phyloP scores from a whole-genome alignment of 345 rosid genomes.

The Eutrema yunnanense region DNA sequence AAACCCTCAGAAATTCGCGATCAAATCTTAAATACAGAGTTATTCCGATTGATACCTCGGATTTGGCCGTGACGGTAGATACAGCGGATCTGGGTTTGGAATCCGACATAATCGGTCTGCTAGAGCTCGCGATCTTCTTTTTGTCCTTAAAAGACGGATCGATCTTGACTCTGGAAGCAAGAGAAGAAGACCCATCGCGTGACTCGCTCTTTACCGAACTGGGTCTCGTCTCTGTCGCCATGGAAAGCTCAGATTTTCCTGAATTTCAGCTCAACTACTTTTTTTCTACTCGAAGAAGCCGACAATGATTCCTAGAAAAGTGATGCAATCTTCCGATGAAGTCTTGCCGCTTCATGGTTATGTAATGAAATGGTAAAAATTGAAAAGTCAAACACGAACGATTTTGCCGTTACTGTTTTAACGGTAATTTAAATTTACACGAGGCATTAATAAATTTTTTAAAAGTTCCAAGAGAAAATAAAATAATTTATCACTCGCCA shows the following conservation, averaged over 20 bases:
- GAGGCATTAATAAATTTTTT: not conserved
- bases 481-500: not conserved
- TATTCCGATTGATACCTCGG: constrained; percentile 41
- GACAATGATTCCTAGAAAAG: not conserved
- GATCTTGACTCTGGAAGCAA: constrained; percentile 32
- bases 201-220: constrained; percentile 41
- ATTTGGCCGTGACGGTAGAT: constrained; percentile 37
- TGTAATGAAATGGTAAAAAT: constrained; percentile 24
- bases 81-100: constrained; percentile 38
- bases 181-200: constrained; percentile 44
- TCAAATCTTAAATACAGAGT: not conserved
- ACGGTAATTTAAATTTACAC: constrained; percentile 12
- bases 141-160: constrained; percentile 39
- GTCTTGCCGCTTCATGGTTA: constrained; percentile 14
- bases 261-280: constrained; percentile 2
- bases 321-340: not conserved
- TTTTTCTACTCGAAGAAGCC: not conserved
- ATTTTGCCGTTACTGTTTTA: not conserved
- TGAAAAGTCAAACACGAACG: not conserved
- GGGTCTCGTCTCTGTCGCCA: constrained; percentile 51
- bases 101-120: constrained; percentile 37
- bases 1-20: not conserved
- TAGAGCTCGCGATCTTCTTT: constrained; percentile 52
- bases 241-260: constrained; percentile 6
- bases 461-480: not conserved